These are phyloP conservation scores for Agrostemma githago DNA, from an alignment of 148 eudicot genomes.

Conservation along the genomic window DNA sequence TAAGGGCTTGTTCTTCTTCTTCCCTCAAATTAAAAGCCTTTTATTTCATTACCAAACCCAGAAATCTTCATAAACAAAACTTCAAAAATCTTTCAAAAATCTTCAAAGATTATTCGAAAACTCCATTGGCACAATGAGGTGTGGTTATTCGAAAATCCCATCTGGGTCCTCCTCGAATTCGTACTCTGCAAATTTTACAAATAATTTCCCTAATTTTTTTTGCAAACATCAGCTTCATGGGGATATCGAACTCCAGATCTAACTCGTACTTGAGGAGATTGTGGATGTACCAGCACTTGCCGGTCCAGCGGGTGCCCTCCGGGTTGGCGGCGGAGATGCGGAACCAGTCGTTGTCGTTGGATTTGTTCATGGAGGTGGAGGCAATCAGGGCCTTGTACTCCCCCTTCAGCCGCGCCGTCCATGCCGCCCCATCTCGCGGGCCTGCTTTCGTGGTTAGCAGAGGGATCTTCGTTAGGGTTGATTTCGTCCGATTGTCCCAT, in stretches of 20 bases:
- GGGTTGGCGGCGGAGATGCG: constrained; percentile 81
- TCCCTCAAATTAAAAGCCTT: too few species aligned
- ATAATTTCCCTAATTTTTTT: too few species aligned
- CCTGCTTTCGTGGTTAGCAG: constrained; percentile 71
- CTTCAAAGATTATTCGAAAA: too few species aligned
- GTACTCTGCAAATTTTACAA: too few species aligned
- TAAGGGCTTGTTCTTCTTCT: too few species aligned
- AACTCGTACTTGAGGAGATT: constrained; percentile 87
- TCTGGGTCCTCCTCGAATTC: too few species aligned
- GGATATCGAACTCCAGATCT: constrained; percentile 88
- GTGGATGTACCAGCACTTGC: constrained; percentile 96
- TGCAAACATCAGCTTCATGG: too few species aligned
- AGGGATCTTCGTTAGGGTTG: constrained; percentile 78
- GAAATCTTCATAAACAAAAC: too few species aligned
- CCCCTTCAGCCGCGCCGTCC: constrained; percentile 90
- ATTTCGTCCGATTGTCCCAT: constrained; percentile 77
- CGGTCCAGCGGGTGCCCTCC: constrained; percentile 88
- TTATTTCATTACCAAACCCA: too few species aligned
- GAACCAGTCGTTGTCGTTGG: constrained; percentile 96
- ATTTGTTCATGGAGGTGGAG: constrained; percentile 89
- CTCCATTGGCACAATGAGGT: too few species aligned
- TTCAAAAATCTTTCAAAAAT: too few species aligned
- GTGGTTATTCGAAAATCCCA: too few species aligned
- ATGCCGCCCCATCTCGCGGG: constrained; percentile 75
- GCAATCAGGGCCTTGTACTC: constrained; percentile 87